Percentiles rank a stretch among this genome's conserved stretches.
phyloP scores from a whole-genome alignment of 495 filamentous ascomycete genomes.

The Hypoxylon crocopeplum region DNA sequence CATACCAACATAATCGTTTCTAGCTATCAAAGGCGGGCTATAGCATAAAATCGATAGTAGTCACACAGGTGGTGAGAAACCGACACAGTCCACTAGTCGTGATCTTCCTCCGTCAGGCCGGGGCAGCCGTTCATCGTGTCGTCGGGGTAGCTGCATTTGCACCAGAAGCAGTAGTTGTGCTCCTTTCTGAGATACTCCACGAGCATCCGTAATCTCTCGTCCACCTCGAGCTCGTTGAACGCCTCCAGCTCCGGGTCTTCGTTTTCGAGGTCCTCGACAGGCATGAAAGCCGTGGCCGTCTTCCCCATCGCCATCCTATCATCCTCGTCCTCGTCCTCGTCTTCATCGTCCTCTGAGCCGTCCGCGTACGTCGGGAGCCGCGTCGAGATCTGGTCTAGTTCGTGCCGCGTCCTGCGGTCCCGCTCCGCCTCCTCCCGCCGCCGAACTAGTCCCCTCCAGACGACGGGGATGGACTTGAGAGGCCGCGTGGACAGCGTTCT shows the following conservation, averaged over 20 bases:
- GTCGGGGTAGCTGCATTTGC: conserved; percentile 79
- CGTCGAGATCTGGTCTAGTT: conserved; percentile 68
- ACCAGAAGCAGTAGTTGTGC: conserved; percentile 95
- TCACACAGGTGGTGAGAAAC: no score
- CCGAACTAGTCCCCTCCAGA: conserved; percentile 78
- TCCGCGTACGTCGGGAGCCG: conserved; percentile 60
- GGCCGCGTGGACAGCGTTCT: conserved; percentile 53
- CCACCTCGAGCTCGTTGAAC: conserved; percentile 72
- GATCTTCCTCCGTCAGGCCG: conserved; percentile 88
- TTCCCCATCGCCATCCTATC: conserved; percentile 57
- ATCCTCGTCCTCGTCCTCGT: conserved; percentile 53
- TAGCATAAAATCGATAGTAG: no score
- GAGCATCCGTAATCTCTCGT: conserved; percentile 68
- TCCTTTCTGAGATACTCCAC: conserved; percentile 71
- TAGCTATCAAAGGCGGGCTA: no score
- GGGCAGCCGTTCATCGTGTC: conserved; percentile 86
- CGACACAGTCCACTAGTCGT: conserved; percentile 68
- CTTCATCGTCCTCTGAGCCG: conserved; percentile 53
- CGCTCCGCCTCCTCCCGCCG: conserved; percentile 74
- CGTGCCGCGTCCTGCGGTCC: conserved; percentile 69
- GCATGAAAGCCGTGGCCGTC: conserved; percentile 45
- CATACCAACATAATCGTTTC: no score
- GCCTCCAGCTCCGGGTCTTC: conserved; percentile 87
- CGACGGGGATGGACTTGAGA: conserved; percentile 70
- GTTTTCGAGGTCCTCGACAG: conserved; percentile 77